Percentiles rank a stretch among this genome's conserved stretches.
phyloP scores from a whole-genome alignment of 805 yeast species.

The Candida xyloterini region DNA sequence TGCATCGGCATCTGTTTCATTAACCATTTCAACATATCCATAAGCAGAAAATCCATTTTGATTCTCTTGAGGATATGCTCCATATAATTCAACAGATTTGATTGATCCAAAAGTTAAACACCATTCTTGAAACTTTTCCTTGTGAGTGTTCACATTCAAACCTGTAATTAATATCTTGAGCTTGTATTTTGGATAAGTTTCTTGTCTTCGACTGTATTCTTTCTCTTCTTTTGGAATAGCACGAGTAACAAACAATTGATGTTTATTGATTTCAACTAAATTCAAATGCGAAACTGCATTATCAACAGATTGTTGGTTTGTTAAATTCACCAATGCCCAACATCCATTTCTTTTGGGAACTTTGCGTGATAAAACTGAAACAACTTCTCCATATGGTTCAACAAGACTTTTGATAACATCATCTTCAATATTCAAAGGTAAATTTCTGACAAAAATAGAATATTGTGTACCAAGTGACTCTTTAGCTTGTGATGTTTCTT shows the following conservation, averaged over 20 bases:
- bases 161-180: constrained; percentile 29
- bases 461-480: constrained; percentile 23
- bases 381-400: constrained; percentile 32
- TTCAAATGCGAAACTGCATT: constrained; percentile 27
- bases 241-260: constrained; percentile 30
- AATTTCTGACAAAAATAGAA: constrained; percentile 31
- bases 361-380: constrained; percentile 25
- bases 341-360: constrained; percentile 30
- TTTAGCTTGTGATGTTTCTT: constrained; percentile 4
- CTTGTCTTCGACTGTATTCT: constrained; percentile 21
- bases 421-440: constrained; percentile 30
- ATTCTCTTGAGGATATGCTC: constrained; percentile 16
- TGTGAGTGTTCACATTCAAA: constrained; percentile 23
- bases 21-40: constrained; percentile 31
- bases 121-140: constrained; percentile 24
- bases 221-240: constrained; percentile 35
- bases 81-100: constrained; percentile 28
- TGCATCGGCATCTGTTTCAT: constrained; percentile 25
- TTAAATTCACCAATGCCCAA: constrained; percentile 34
- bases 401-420: constrained; percentile 25
- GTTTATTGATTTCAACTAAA: constrained; percentile 28
- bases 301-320: constrained; percentile 26
- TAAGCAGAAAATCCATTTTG: constrained; percentile 23
- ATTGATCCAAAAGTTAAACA: constrained; percentile 27
- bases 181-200: constrained; percentile 19